These are phyloP conservation scores for Chiua virens DNA, from an alignment of 768 basidiomycete species.

Conservation along the genomic window DNA sequence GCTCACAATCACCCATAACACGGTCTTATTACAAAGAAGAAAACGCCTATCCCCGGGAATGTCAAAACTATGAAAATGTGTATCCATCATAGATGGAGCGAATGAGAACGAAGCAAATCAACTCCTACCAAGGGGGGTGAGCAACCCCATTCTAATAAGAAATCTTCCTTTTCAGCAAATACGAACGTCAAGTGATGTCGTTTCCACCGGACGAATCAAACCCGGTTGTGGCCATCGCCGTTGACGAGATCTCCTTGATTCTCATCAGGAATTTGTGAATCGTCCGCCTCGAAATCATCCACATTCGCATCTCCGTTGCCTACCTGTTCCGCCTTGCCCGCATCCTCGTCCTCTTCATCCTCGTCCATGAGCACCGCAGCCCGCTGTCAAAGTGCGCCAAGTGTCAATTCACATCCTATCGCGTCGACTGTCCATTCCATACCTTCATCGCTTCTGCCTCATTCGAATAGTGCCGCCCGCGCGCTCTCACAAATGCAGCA, in stretches of 20 bases:
- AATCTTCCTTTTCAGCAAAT: too few relatives aligned
- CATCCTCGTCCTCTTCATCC: slow-evolving; percentile 43
- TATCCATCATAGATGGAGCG: not conserved
- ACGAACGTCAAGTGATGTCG: too few relatives aligned
- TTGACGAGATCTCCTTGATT: slow-evolving; percentile 12
- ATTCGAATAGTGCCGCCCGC: slow-evolving; percentile 85
- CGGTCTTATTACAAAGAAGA: not conserved
- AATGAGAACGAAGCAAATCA: not conserved
- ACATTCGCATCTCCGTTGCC: slow-evolving; percentile 17
- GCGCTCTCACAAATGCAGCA: slow-evolving; percentile 75
- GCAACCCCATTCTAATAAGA: not conserved
- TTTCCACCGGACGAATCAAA: not conserved
- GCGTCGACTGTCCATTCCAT: slow-evolving; percentile 8
- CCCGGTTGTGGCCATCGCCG: slow-evolving; percentile 21
- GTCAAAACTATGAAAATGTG: not conserved
- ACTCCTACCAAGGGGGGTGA: not conserved
- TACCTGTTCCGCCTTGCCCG: not conserved
- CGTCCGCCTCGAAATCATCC: not conserved
- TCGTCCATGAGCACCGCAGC: slow-evolving; percentile 66
- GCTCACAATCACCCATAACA: too few relatives aligned
- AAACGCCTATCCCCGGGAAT: not conserved
- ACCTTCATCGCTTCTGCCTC: slow-evolving; percentile 95
- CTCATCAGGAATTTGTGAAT: not conserved
- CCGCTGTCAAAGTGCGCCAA: slow-evolving; percentile 40
- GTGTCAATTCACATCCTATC: not conserved